Conservation (phyloP, 1,284 basidiomycete species). For the Rhodotorula mucilaginosa region DNA sequence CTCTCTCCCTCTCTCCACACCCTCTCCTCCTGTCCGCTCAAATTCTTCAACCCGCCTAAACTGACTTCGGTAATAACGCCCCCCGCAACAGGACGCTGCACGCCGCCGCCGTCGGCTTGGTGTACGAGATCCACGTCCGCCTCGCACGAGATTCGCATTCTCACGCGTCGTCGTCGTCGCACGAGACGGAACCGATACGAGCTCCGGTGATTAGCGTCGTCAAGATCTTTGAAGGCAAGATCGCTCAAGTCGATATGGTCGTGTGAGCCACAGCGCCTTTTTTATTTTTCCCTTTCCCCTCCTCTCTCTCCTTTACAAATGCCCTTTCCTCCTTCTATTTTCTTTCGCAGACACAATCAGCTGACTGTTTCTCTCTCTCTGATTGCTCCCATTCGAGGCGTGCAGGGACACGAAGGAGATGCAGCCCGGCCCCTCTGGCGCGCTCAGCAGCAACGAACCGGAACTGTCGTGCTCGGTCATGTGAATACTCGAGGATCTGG, state of each 20-base stretch:
- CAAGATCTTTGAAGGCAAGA: constrained; percentile 24
- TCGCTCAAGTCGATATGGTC: constrained; percentile 27
- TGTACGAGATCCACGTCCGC: constrained; percentile 22
- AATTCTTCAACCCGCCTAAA: too few relatives aligned
- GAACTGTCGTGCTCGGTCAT: neutral
- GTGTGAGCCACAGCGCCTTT: neutral
- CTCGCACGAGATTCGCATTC: neutral
- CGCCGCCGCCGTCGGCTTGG: constrained; percentile 26
- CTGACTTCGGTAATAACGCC: neutral
- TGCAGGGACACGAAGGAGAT: constrained; percentile 1
- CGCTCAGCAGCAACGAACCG: neutral
- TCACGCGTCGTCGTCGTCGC: neutral
- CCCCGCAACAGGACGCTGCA: constrained; percentile 3
- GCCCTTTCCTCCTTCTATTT: too few relatives aligned
- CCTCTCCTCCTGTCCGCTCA: too few relatives aligned
- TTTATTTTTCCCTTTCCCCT: neutral
- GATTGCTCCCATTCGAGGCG: too few relatives aligned
- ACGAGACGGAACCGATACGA: constrained; percentile 8
- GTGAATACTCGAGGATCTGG: neutral
- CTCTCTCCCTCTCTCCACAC: neutral
- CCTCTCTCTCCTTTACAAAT: too few relatives aligned
- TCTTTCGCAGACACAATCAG: too few relatives aligned
- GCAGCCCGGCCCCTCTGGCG: neutral
- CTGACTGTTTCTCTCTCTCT: too few relatives aligned
- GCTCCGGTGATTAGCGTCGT: constrained; percentile 12